Evolutionary conservation across 148 eudicot genomes (phyloP).

Genomic region (Diospyros kaki): DNA sequence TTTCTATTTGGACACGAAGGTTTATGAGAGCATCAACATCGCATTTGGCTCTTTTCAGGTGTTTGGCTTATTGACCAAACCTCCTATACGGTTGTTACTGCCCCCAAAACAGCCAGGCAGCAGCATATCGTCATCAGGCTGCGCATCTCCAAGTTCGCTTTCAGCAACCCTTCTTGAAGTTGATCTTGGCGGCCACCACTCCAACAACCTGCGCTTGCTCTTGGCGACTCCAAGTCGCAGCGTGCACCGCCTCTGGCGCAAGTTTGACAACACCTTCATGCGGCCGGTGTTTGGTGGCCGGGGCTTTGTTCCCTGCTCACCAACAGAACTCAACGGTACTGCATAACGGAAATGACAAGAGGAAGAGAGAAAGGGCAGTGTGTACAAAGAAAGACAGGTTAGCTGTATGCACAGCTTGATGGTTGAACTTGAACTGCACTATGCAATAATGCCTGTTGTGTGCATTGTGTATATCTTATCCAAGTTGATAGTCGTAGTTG

Average conservation of each 20-base stretch:
- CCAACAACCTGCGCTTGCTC: conserved; percentile 49
- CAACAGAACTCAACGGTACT: conserved; percentile 18
- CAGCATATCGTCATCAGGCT: conserved; percentile 39
- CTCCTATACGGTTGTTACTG: conserved; percentile 52
- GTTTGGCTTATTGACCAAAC: conserved; percentile 81
- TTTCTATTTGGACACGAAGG: too few species aligned
- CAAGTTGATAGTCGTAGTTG: too few species aligned
- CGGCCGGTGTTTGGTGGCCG: conserved; percentile 78
- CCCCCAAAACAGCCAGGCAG: conserved; percentile 35
- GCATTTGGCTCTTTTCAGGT: conserved; percentile 41
- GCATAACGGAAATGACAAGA: neutral
- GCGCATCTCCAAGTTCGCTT: conserved; percentile 42
- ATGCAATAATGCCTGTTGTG: too few species aligned
- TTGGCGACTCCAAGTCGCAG: conserved; percentile 61
- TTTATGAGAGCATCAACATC: too few species aligned
- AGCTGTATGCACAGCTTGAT: too few species aligned
- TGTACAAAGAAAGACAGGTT: too few species aligned
- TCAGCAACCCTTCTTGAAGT: conserved; percentile 51
- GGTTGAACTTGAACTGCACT: too few species aligned
- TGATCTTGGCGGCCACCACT: conserved; percentile 23
- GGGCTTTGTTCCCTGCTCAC: conserved; percentile 59
- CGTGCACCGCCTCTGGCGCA: conserved; percentile 64
- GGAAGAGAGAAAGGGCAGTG: neutral
- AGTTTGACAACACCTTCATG: conserved; percentile 63
- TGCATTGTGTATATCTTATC: too few species aligned